Conservation (phyloP, 176 grass and related monocot species). For the Carex cristatella region DNA sequence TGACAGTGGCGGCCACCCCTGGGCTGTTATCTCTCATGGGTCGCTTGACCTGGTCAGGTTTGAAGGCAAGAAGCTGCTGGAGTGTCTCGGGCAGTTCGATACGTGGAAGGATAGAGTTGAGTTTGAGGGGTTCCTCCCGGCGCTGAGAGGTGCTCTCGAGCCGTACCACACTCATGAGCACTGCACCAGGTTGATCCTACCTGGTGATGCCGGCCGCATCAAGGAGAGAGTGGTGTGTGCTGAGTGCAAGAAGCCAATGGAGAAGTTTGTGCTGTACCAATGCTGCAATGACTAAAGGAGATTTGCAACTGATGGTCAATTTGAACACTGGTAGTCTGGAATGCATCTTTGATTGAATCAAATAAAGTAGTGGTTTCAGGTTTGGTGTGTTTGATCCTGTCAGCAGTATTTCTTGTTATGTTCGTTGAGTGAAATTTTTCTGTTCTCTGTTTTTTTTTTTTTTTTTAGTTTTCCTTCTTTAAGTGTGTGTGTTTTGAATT, state of each 20-base stretch:
- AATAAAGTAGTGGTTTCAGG: background rate
- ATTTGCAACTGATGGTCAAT: background rate
- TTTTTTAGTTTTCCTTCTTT: background rate
- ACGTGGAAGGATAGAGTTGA: slow-evolving; percentile 16
- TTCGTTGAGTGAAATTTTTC: no score
- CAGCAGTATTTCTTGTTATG: no score
- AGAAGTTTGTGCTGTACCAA: slow-evolving; percentile 37
- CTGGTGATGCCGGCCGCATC: slow-evolving; percentile 20
- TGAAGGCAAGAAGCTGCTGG: slow-evolving; percentile 15
- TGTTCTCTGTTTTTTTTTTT: background rate
- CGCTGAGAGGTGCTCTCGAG: slow-evolving; percentile 19
- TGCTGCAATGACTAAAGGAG: slow-evolving; percentile 43
- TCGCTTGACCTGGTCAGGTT: slow-evolving; percentile 28
- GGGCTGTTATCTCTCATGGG: slow-evolving; percentile 7
- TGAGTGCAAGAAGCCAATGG: slow-evolving; percentile 37
- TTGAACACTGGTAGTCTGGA: background rate
- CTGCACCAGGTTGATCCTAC: slow-evolving; percentile 41
- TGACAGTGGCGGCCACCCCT: slow-evolving; percentile 19
- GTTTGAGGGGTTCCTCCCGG: slow-evolving; percentile 23
- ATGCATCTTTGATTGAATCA: background rate
- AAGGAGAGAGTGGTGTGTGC: slow-evolving; percentile 32
- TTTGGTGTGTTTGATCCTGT: background rate
- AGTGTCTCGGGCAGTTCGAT: slow-evolving; percentile 32
- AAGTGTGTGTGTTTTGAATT: background rate
- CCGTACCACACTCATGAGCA: slow-evolving; percentile 31